Base-by-base conservation (phyloP, 306 rosid species). In the Fragaria vesca region DNA sequence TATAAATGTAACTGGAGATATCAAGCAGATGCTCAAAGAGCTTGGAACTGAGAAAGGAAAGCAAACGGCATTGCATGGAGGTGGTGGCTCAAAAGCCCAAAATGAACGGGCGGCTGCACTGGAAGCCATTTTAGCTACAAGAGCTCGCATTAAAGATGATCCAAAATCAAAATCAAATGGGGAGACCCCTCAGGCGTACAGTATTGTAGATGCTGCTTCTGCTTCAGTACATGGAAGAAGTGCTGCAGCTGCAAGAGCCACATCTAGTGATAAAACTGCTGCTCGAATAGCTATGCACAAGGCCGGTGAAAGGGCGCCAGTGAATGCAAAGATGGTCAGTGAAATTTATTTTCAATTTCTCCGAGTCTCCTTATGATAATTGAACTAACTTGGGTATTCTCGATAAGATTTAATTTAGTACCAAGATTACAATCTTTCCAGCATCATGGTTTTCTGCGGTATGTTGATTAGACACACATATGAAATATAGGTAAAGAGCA, bases 151-250 rank as follows among this genome's bases (percentile, higher is more conserved):
- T 51, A 89, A 88, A 85, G 97, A 93, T 65, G 92, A 92, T 84
- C 72, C 96, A 8, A 86, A 88, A 47, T 90, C 89, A 74, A 78
- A 88, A 43, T 42, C 80, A 13, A 88, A 90, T 76, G 91, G 88
- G 58, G 94, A 73, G 79, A 78, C 48, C 74, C 42, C 91, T 85
- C 97, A 84, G 82, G 88, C 89, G n/a, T 88, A 83, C 79, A 96
- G 99, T 79, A 90, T 96, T 78, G 99, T 96, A 52, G 99, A 93
- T 89, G 97, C 98, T 82, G 98, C 98, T 13, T 96, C 99, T 84
- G 99, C 99, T 74, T 90, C 99, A n/a, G 97, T 96, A 65, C 98
- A 96, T 74, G 99, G 97, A 66, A 91, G 99, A 86, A 93, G 98
- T 73, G 99, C 99, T 18, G 93, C 96, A 78, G 96, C 99, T 38